Conservation (phyloP, 2,329 filamentous ascomycete genomes). For the Ophiosphaerella korrae region DNA sequence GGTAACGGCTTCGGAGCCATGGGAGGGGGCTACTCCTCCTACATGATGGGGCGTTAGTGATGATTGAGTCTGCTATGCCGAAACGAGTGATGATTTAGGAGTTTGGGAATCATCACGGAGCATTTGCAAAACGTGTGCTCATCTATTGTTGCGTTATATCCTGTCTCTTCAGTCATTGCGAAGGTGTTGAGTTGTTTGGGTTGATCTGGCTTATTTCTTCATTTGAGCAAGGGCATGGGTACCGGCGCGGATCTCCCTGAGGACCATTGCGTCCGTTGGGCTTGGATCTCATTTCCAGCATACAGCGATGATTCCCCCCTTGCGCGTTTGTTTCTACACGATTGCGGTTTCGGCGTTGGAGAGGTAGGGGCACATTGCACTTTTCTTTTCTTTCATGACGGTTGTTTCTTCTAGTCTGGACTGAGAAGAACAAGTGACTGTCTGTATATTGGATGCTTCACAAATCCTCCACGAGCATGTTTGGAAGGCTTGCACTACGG, state of each 20-base stretch:
- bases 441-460: slow-evolving; percentile 12
- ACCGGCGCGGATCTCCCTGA: slow-evolving; percentile 45
- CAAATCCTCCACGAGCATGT: slow-evolving; percentile 12
- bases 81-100: slow-evolving; percentile 44
- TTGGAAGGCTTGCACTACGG: slow-evolving; percentile 34
- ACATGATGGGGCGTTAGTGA: slow-evolving; percentile 48
- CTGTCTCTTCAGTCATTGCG: slow-evolving; percentile 51
- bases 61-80: slow-evolving; percentile 27
- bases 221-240: slow-evolving; percentile 48
- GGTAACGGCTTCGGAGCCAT: slow-evolving; percentile 40
- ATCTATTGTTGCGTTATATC: slow-evolving; percentile 46
- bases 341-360: slow-evolving; percentile 39
- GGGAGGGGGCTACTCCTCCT: slow-evolving; percentile 41
- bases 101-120: slow-evolving; percentile 38
- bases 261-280: slow-evolving; percentile 40
- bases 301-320: slow-evolving; percentile 52
- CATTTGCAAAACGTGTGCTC: slow-evolving; percentile 37
- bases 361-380: slow-evolving; percentile 6
- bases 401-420: slow-evolving; percentile 18
- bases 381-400: slow-evolving; percentile 9
- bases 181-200: slow-evolving; percentile 45
- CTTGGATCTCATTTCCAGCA: slow-evolving; percentile 48
- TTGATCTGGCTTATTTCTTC: slow-evolving; percentile 38
- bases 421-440: slow-evolving; percentile 20
- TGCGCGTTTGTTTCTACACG: slow-evolving; percentile 46